Evolutionary conservation across 2,329 filamentous ascomycete species (phyloP).

Genomic region (Claviceps spartinae): DNA sequence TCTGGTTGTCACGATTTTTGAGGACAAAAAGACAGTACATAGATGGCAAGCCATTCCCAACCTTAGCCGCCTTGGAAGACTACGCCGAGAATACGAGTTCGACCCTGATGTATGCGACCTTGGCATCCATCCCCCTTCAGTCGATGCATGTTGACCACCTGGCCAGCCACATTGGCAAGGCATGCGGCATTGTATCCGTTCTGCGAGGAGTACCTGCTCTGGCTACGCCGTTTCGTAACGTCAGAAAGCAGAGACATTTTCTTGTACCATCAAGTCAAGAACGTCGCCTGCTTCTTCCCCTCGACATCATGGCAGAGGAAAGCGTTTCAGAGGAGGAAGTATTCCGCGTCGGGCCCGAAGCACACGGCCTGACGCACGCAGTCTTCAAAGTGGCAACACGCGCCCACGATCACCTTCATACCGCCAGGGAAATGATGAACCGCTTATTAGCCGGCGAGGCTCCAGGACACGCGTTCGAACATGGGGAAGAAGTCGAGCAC

Average conservation of each 20-base stretch:
- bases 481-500: constrained; percentile 62
- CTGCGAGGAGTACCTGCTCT: constrained; percentile 79
- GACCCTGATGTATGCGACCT: constrained; percentile 75
- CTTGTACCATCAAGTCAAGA: constrained; percentile 24
- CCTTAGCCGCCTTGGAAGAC: constrained; percentile 59
- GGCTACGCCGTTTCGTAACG: constrained; percentile 52
- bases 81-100: constrained; percentile 95
- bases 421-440: constrained; percentile 79
- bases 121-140: constrained; percentile 65
- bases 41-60: constrained; percentile 69
- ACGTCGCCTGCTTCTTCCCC: constrained; percentile 58
- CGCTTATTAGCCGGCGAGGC: constrained; percentile 61
- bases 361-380: constrained; percentile 71
- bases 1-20: constrained; percentile 66
- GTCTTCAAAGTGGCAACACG: constrained; percentile 86
- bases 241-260: constrained; percentile 27
- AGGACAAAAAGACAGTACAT: constrained; percentile 71
- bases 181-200: constrained; percentile 73
- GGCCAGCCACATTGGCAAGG: constrained; percentile 90
- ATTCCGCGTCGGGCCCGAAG: constrained; percentile 64
- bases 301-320: constrained; percentile 77
- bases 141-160: constrained; percentile 84
- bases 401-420: constrained; percentile 91
- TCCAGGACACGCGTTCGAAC: constrained; percentile 79
- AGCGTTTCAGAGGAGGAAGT: constrained; percentile 82